Evolutionary conservation across 768 basidiomycete genomes (phyloP), one percentile per base, ranked within the genome.

Genomic region (Podaxis sp.): DNA sequence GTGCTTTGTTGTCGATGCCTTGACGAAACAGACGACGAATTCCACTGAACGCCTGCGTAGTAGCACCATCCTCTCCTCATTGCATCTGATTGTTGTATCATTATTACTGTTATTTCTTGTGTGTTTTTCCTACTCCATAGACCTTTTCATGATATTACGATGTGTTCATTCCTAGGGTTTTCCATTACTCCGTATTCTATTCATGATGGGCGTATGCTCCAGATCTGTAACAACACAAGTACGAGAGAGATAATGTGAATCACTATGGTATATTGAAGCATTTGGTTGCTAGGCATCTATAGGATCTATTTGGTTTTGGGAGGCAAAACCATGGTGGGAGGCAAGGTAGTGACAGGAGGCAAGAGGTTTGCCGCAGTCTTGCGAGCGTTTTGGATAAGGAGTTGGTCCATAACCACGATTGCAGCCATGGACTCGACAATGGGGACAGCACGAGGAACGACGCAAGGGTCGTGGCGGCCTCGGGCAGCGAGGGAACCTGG

Each of bases 401-500:
- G 79, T 68, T 90, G 85, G 71, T 99, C 97, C 89, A 99, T 93
- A 65, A 97, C 82, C 61, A 98, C 96, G 52, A 98, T 81, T 27
- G 90, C 88, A 0, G 96, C 94, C 97, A 99, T 99, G 0, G 93
- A 87, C 76, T 99, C 97, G 47, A 98, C 96, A 67, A 99, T 99
- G 46, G 97, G 95, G 7, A 98, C 93, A 18, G 95, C 95, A 50
- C 95, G 88, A 44, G 96, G 96, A 4, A 99, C 94, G 48, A 99
- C 96, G 71, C 96, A 98, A 16, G 96, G 95, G 70, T 98, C 96
- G 74, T 98, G 96, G 56, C 47, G 47, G 23, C 40, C 40, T 2
- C 40, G 40, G 40, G 40, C 40, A 42, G 40, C 94, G 56, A 99
- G 83, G 40, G 82, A 83, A 25, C 97, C 97, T 1, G 85, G 78